A percentile compares a stretch with the other conserved stretches of the same genome.
phyloP scores from a whole-genome alignment of 331 rosid genomes.

The Stylosanthes scabra region DNA sequence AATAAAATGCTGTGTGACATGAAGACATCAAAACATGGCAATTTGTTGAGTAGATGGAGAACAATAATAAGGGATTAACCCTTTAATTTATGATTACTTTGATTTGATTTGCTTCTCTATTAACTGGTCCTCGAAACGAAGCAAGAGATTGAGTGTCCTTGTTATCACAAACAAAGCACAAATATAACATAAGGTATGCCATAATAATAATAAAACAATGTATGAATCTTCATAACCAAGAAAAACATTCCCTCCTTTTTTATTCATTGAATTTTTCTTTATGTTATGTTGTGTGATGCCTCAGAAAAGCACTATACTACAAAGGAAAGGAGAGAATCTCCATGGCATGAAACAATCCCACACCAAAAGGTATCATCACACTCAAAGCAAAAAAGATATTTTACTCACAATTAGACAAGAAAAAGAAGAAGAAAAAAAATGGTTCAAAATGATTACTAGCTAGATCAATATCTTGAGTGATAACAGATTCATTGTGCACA shows the following conservation, averaged over 20 bases:
- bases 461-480: neutral
- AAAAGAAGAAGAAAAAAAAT: too few relatives aligned
- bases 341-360: slow-evolving; percentile 24
- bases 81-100: neutral
- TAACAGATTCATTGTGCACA: neutral
- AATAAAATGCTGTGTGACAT: too few relatives aligned
- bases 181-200: neutral
- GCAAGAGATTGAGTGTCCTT: slow-evolving; percentile 72
- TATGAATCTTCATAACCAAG: slow-evolving; percentile 10
- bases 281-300: neutral
- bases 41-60: neutral
- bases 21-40: neutral
- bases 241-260: neutral
- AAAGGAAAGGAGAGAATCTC: slow-evolving; percentile 13
- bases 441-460: neutral
- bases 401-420: too few relatives aligned
- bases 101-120: slow-evolving; percentile 30
- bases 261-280: neutral
- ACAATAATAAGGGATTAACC: slow-evolving; percentile 24
- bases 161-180: slow-evolving; percentile 11
- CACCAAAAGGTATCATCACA: slow-evolving; percentile 34
- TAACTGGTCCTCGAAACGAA: slow-evolving; percentile 44
- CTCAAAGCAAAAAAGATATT: slow-evolving; percentile 1
- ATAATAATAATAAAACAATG: neutral
- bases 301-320: slow-evolving; percentile 6